Evolutionary conservation across 2,329 filamentous ascomycete species (phyloP), one percentile per base, ranked within the genome.

Genomic region (Blastomyces silverae): DNA sequence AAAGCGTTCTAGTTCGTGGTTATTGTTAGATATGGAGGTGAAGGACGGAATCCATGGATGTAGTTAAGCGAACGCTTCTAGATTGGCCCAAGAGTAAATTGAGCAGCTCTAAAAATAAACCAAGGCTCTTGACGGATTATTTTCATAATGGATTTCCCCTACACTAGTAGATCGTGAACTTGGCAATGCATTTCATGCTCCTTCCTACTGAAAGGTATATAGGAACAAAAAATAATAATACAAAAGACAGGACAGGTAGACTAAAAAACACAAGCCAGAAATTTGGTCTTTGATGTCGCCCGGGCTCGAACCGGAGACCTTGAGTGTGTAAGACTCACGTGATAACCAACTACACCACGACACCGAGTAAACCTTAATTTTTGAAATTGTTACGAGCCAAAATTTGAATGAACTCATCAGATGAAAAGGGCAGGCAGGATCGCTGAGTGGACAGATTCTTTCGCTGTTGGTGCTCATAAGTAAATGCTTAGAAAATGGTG

Each of bases 321-420:
- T 37, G 34, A 37, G 34, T 37, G 56, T 59, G 56, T 44, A 15
- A 59, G 37, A 59, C 56, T 58, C 34, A 57, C 17, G 56, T 59
- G 56, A 44, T 59, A 59, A 42, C 39, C 34, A 59, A 59, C 56
- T 39, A 59, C 56, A 34, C 56, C 37, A 59, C 34, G 56, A 59
- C 56, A 11, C 56, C 56, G 34, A 44, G n/a, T 34, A 59, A 59
- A 22, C 56, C 56, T 44, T 25, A 34, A 34, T 15, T 28, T n/a
- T 1, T 1, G 15, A 56, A 6, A 56, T 37, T 37, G 8, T 37
- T 10, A 37, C 1, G 34, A 1, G 34, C 34, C 8, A 37, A 37
- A 37, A 37, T 37, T 10, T 37, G 34, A 10, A 34, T 37, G 34
- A 37, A 37, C 1, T 6, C 34, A 28, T 8, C 8, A 2, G 34